Evolutionary conservation across 176 grass and related monocot species (phyloP).

Genomic region (Juncus effusus): DNA sequence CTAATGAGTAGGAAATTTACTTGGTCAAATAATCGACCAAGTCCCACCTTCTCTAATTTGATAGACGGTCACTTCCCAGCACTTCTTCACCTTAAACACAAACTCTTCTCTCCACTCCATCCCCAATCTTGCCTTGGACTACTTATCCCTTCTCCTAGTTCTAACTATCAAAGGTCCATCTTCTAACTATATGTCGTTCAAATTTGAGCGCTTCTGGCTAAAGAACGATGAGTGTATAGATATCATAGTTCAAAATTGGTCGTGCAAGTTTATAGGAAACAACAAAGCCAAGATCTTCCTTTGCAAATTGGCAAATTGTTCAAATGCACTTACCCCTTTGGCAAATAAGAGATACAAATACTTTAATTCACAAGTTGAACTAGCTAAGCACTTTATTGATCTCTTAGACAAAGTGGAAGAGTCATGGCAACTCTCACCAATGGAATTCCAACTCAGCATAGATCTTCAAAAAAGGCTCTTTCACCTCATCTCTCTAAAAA

Average conservation of each 20-base stretch:
- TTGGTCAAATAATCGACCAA: background rate
- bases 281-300: background rate
- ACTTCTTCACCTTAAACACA: background rate
- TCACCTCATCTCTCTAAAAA: no score
- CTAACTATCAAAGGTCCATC: background rate
- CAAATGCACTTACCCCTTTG: background rate
- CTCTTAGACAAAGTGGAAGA: no score
- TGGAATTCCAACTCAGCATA: no score
- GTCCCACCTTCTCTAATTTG: background rate
- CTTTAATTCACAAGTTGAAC: background rate
- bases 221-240: no score
- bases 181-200: background rate
- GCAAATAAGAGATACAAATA: background rate
- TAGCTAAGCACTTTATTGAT: no score
- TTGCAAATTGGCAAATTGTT: background rate
- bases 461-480: no score
- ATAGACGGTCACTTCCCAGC: background rate
- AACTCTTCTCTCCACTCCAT: background rate
- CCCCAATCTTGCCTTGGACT: background rate
- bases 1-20: background rate
- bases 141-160: background rate
- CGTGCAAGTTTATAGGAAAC: no score
- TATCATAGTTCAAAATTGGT: no score
- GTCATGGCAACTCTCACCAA: no score
- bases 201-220: background rate